Conservation (phyloP, 441 rosid species). For the Populus hybrid region DNA sequence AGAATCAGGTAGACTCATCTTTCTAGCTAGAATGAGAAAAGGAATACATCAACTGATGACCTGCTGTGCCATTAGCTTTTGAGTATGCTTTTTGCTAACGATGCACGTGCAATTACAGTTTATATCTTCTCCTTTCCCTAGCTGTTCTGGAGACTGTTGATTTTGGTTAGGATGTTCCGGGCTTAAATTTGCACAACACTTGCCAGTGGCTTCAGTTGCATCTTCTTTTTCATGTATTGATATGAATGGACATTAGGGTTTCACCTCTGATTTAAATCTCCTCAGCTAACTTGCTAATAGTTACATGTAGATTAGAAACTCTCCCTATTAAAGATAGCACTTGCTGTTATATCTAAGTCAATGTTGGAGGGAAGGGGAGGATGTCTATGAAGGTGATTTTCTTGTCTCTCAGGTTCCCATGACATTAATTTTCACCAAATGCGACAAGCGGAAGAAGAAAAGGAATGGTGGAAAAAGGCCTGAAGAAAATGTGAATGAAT, state of each 20-base stretch:
- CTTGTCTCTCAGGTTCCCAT: conserved; percentile 63
- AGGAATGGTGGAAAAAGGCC: conserved; percentile 88
- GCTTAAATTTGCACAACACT: not conserved
- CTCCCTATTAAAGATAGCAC: not conserved
- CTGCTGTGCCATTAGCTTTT: not conserved
- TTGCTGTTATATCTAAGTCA: not conserved
- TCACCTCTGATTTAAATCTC: not conserved
- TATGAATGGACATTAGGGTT: not conserved
- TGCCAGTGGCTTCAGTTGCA: not conserved
- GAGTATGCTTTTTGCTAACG: not conserved
- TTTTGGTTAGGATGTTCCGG: not conserved
- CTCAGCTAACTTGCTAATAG: not conserved
- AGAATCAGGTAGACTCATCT: conserved; percentile 60
- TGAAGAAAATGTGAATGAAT: conserved; percentile 67
- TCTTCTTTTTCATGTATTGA: too few species aligned
- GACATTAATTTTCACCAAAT: conserved; percentile 89
- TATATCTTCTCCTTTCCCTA: not conserved
- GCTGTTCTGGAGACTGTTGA: not conserved
- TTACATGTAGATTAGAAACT: not conserved
- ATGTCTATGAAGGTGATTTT: not conserved
- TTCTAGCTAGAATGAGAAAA: not conserved
- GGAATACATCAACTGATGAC: not conserved
- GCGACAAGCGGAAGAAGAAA: conserved; percentile 92
- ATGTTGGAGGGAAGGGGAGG: not conserved
- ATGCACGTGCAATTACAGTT: not conserved